Evolutionary conservation across 768 basidiomycete species (phyloP).

Genomic region (Amanita muscaria): DNA sequence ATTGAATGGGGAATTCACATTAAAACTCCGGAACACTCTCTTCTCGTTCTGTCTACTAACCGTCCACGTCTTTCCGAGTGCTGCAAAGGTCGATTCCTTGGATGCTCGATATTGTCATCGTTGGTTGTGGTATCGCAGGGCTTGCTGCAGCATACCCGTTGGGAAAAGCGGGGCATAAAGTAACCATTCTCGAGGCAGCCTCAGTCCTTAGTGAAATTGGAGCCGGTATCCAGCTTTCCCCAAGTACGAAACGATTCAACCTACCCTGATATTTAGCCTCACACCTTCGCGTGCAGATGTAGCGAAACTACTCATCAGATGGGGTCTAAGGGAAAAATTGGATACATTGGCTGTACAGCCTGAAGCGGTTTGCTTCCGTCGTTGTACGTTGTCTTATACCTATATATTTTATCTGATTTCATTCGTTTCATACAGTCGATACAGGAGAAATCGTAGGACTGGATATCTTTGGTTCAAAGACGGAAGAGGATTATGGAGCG

Average conservation of each 20-base stretch:
- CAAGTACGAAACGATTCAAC: conserved; percentile 26
- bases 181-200: conserved; percentile 40
- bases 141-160: conserved; percentile 37
- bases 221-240: conserved; percentile 41
- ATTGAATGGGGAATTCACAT: too few species aligned
- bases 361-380: conserved; percentile 27
- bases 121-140: conserved; percentile 46
- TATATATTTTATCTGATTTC: too few species aligned
- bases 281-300: conserved; percentile 14
- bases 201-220: conserved; percentile 33
- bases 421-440: conserved; percentile 15
- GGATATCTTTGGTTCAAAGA: conserved; percentile 19
- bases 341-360: conserved; percentile 30
- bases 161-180: conserved; percentile 36
- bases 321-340: conserved; percentile 39
- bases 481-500: conserved; percentile 21
- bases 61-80: too few species aligned
- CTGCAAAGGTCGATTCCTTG: too few species aligned
- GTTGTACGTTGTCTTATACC: conserved; percentile 27
- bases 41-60: too few species aligned
- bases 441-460: conserved; percentile 23
- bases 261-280: background rate
- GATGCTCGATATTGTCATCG: conserved; percentile 30
- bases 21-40: too few species aligned
- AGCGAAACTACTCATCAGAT: conserved; percentile 37